These are phyloP conservation scores for Coemansia sp. DNA, from an alignment of 192 early-diverging fungal genomes.

Conservation along the genomic window DNA sequence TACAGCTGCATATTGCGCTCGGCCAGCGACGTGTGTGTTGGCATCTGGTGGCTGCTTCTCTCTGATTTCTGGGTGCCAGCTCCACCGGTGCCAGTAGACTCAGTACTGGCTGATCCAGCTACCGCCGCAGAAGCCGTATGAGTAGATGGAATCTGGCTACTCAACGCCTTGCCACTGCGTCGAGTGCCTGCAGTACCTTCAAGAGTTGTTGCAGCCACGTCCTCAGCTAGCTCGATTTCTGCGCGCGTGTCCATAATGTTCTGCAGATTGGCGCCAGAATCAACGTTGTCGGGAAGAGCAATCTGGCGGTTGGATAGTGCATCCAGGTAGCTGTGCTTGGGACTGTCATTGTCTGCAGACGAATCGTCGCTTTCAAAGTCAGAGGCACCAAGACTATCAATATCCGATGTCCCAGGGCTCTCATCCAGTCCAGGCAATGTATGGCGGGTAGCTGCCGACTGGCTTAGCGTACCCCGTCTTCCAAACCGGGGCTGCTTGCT, in stretches of 20 bases:
- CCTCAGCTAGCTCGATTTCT: constrained; percentile 15
- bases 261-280: constrained; percentile 13
- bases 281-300: constrained; percentile 37
- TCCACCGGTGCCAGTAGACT: not conserved
- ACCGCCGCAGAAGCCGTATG: not conserved
- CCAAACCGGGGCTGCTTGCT: constrained; percentile 23
- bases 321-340: constrained; percentile 22
- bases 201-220: constrained; percentile 17
- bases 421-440: not conserved
- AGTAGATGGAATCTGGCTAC: not conserved
- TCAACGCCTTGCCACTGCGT: not conserved
- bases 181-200: constrained; percentile 21
- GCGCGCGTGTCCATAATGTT: constrained; percentile 18
- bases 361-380: constrained; percentile 29
- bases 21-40: constrained; percentile 12
- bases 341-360: constrained; percentile 11
- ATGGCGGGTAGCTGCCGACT: not conserved
- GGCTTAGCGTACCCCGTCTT: not conserved
- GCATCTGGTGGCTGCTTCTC: not conserved
- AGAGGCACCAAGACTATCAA: constrained; percentile 14
- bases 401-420: not conserved
- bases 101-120: not conserved
- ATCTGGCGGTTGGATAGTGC: constrained; percentile 54
- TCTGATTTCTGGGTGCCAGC: not conserved
- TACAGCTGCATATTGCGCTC: constrained; percentile 34